Conservation (phyloP, 495 filamentous ascomycete genomes). For the Amphirosellinia nigrospora region DNA sequence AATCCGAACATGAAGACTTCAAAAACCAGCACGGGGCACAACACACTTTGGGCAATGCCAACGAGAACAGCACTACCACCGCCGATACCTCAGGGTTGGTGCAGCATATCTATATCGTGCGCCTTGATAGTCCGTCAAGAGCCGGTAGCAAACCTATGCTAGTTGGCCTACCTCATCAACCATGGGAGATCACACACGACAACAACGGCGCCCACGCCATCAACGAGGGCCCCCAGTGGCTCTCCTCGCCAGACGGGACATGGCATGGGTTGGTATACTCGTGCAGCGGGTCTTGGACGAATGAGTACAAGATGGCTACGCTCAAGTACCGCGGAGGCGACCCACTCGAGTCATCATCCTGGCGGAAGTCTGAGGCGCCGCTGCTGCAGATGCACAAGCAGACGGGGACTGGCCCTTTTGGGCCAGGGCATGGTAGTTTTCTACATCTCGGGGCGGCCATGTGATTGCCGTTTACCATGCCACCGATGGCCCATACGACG, state of each 20-base stretch:
- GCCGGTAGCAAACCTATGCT: constrained; percentile 30
- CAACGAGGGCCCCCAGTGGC: constrained; percentile 43
- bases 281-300: constrained; percentile 41
- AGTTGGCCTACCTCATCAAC: constrained; percentile 31
- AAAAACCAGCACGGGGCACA: constrained; percentile 8
- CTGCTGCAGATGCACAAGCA: constrained; percentile 32
- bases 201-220: constrained; percentile 36
- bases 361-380: constrained; percentile 38
- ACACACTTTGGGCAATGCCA: not conserved
- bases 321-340: constrained; percentile 37
- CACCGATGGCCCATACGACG: constrained; percentile 37
- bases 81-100: constrained; percentile 29
- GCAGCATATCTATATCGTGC: constrained; percentile 40
- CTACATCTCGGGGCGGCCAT: constrained; percentile 28
- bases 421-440: constrained; percentile 40
- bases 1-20: not conserved
- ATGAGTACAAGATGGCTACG: constrained; percentile 43
- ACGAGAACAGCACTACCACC: not conserved
- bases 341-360: constrained; percentile 35
- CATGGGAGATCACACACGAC: constrained; percentile 42
- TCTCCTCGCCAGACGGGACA: constrained; percentile 35
- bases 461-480: constrained; percentile 42
- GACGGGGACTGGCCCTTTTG: constrained; percentile 29
- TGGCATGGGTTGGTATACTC: constrained; percentile 38
- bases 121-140: constrained; percentile 31